Base-by-base conservation (phyloP, 352 stramenopile species). In the Phytophthora megakarya region DNA sequence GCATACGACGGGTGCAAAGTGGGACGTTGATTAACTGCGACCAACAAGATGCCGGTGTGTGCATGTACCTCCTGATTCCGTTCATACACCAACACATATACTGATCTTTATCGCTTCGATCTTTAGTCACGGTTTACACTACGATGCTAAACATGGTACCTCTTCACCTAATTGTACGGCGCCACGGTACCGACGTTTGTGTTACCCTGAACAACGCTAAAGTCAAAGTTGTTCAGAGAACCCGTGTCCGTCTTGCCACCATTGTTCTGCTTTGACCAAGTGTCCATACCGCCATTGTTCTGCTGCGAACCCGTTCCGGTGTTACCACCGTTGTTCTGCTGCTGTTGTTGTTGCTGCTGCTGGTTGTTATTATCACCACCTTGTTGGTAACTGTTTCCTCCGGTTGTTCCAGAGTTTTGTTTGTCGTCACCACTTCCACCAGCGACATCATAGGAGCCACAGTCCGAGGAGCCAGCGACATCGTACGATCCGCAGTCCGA, bases 181-280 rank as follows among this genome's bases (percentile, higher is more conserved):
- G 52, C 8, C 44, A 69, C 61, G 6, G 45, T 69, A n/a, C 61
- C 61, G 22, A 18, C 44, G 18, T 64, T 57, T 3, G 8, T 42
- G 10, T 40, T 32, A 7, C 61, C 53, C 43, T 69, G n/a, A 18
- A 57, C 12, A 23, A 37, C 51, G 32, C 39, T 59, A 30, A 69
- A 69, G 45, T 69, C 38, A 28, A 65, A 64, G 39, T 28, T 64
- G 1, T 23, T 69, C 53, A 65, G 52, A 25, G 61, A 69, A 4
- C 61, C 45, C 10, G 47, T 35, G 16, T 30, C 47, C 0, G 50
- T 51, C 4, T n/a, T n/a, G n/a, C n/a, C n/a, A n/a, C n/a, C n/a
- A n/a, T n/a, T 39, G 18, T 54, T 47, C 16, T 38, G 35, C n/a
- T 38, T 16, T 15, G n/a, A 38, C 12, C 30, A 19, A 16, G 28